Evolutionary conservation across 1,139 yeast species (phyloP), one percentile per base, ranked within the genome.

Genomic region (Yamadazyma taylorii): DNA sequence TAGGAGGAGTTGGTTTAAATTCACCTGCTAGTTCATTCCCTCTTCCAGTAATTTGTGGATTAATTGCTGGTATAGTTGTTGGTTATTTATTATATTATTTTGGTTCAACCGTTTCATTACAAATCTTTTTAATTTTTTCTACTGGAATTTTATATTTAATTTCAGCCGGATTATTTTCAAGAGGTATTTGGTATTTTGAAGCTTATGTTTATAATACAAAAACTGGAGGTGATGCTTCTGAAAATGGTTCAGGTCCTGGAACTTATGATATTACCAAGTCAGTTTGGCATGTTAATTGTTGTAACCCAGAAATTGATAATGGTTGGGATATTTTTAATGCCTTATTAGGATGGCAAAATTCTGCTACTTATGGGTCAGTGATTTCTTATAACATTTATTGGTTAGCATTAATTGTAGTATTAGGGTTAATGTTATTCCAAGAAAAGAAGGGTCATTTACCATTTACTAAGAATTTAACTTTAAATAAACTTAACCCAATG

Each of bases 251-350:
- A 36, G 97, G 97, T 50, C 90, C 95, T 34, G 97, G 97, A 55
- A 81, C 96, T 30, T 89, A 89, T 61, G 83, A 89, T 60, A 78
- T 88, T 50, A 54, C 70, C 40, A 73, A 76, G 53, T 66, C 87
- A 7, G 96, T 89, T 13, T 89, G 95, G 88, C 97, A 89, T 61
- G 90, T 89, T 45, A 88, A 89, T 71, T 89, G 96, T 66, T 89
- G 96, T 68, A 88, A 87, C 65, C 95, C 95, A 25, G 86, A 82
- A 62, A 72, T 73, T 34, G 95, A 88, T 58, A 82, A 86, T 44
- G 94, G 94, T 66, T 89, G 96, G 96, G 94, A 85, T 78, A 79
- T 89, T 43, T 88, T 89, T 75, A 88, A 87, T 55, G 58, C 64
- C 29, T 48, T 60, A 26, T 56, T 60, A 24, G 65, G 65, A 33